Base-by-base conservation (phyloP, 2,329 filamentous ascomycete genomes). In the Scytalidium sp. region DNA sequence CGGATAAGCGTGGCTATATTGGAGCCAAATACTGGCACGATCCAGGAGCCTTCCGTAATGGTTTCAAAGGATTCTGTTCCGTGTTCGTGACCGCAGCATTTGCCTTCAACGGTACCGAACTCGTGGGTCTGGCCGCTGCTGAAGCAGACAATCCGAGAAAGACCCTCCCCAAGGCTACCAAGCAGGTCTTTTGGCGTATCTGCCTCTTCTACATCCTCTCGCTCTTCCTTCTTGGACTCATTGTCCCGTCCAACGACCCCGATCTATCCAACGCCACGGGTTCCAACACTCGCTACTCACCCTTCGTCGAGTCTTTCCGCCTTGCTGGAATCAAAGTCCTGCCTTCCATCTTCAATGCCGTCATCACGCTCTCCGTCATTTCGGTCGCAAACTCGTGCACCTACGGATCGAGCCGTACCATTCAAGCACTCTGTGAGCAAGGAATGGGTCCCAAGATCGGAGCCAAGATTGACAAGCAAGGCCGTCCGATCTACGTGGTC, bases 301-400 rank as follows among this genome's bases (percentile, higher is more conserved):
- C 80, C 2, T 84, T 84, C 55, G 80, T 84, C 19, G 72, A 83
- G 21, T 78, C 79, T 7, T 76, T 76, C 19, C 70, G 78, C 50
- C 73, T 79, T 52, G 79, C 79, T 1, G 68, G 73, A 19, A 70
- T 83, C 1, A 59, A 64, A 0, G 76, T 76, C 4, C 78, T 80
- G 19, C 74, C 80, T 53, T 71, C 71, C 32, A 75, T 83, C 55
- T 81, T 83, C 74, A 84, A 84, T 63, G 70, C 76, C 22, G 74
- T 83, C 13, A 82, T 84, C 55, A 65, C 82, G 6, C 69, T 83
- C 2, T 80, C 80, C 0, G 80, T 83, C 43, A 60, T 84, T 3
- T 81, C 77, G 0, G 80, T 84, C 22, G 79, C 78, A 22, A 78
- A 82, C 19, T 82, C 80, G 0, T 74, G 75, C 41, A 77, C 83